Conservation (phyloP, 768 basidiomycete genomes). For the Cystobasidium tubakii region DNA sequence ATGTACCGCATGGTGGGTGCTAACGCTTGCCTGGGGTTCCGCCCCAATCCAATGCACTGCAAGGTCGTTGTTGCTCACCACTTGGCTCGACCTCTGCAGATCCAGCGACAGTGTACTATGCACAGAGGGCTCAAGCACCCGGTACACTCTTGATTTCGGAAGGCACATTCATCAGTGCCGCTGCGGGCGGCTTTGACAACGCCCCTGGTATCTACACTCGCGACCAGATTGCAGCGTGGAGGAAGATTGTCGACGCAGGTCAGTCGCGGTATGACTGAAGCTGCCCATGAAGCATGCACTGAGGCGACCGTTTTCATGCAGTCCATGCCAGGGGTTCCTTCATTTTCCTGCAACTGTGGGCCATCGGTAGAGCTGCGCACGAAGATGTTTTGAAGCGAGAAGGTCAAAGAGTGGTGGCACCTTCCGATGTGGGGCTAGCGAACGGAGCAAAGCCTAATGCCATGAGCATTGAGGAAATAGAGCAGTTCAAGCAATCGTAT, state of each 20-base stretch:
- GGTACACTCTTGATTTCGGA: constrained; percentile 59
- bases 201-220: constrained; percentile 64
- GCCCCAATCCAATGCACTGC: too few species aligned
- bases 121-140: constrained; percentile 47
- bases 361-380: constrained; percentile 53
- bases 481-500: constrained; percentile 52
- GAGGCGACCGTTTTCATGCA: not conserved
- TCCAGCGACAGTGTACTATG: constrained; percentile 39
- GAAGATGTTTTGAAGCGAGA: constrained; percentile 19
- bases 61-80: not conserved
- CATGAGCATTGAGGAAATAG: constrained; percentile 53
- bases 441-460: constrained; percentile 15
- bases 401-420: constrained; percentile 27
- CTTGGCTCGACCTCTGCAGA: not conserved
- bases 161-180: constrained; percentile 47
- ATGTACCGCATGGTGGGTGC: constrained; percentile 15
- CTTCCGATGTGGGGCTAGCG: not conserved
- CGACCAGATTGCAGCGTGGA: constrained; percentile 60
- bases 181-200: constrained; percentile 55
- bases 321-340: not conserved
- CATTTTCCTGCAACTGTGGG: constrained; percentile 60
- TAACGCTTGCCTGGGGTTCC: not conserved
- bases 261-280: too few species aligned
- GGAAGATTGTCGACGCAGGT: constrained; percentile 55
- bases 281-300: too few species aligned